phyloP scores from a whole-genome alignment of 177 flowering plant genomes.

The Vitis hybrid region DNA sequence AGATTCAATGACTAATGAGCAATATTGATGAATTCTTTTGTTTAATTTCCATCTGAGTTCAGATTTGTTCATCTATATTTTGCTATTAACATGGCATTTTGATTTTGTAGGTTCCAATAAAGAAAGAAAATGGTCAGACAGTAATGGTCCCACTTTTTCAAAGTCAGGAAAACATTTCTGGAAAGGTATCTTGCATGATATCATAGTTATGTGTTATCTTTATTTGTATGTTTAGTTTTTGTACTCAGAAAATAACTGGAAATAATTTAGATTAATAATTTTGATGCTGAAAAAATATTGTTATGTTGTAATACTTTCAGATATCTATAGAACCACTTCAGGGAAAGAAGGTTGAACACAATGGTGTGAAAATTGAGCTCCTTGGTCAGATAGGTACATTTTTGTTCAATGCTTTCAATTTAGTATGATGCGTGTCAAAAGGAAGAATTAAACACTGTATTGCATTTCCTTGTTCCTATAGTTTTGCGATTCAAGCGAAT shows the following conservation, averaged over 20 bases:
- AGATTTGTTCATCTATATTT: neutral
- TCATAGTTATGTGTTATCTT: neutral
- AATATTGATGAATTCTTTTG: neutral
- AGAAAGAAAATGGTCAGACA: slow-evolving; percentile 87
- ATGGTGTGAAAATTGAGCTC: slow-evolving; percentile 95
- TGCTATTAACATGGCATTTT: neutral
- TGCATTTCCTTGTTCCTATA: neutral
- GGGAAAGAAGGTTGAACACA: slow-evolving; percentile 97
- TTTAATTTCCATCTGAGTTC: neutral
- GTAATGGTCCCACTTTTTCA: slow-evolving; percentile 81
- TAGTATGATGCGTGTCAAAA: neutral
- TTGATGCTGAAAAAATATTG: neutral
- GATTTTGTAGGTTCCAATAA: slow-evolving; percentile 54
- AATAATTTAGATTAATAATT: neutral
- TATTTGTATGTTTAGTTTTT: neutral
- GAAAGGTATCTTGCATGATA: slow-evolving; percentile 57
- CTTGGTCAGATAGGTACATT: slow-evolving; percentile 92
- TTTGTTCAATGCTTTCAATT: slow-evolving; percentile 5
- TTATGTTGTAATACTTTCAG: slow-evolving; percentile 37
- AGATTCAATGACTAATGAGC: neutral
- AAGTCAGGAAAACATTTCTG: slow-evolving; percentile 89
- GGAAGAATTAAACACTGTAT: neutral
- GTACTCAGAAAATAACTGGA: neutral
- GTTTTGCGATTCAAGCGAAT: too few species aligned
- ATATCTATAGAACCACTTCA: slow-evolving; percentile 82